Base-by-base conservation (phyloP, 1,284 basidiomycete genomes). In the Cutaneotrichosporon cavernicola region DNA sequence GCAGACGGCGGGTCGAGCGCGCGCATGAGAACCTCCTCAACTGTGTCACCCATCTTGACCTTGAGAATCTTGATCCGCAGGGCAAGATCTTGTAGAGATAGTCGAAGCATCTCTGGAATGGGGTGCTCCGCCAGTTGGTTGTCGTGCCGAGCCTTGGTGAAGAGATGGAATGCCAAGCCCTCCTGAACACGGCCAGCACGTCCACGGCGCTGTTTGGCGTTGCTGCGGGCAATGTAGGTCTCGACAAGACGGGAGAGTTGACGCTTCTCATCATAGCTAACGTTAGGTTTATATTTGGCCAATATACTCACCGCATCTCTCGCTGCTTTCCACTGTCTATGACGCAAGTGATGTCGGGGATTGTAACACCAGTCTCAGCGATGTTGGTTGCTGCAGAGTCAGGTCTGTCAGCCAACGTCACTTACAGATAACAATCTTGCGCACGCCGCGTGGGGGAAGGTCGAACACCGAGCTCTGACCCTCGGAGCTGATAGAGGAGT, bases 51-150 rank as follows among this genome's bases (percentile, higher is more conserved):
- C 51, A 98, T 82, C 70, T 91, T 90, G 52, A 97, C 84, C 73
- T 91, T 93, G 87, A 99, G 91, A 66, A 97, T 96, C 82, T 99
- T 99, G 81, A 96, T 97, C 58, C 94, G 89, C 56, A 99, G 83
- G 0, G 94, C 92, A 21, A 99, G 86, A 76, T 98, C 94, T 63
- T 96, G 95, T 32, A 99, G 83, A 68, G 95, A 97, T 5, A 99
- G 83, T 30, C 97, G 87, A 80, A 92, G 88, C 87, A 99, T 99
- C 80, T 99, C 96, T 0, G 96, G 97, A 52, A 95, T 85, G 2
- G 95, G 94, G 77, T 95, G 90, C 26, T 95, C 91, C 2, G 90
- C 88, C 82, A 99, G 86, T 62, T 83, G 81, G 43, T 80, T 89
- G 72, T 98, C 94, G 74, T 97, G 89, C 21, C 93, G 86, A 56